phyloP scores from a whole-genome alignment of 2,329 filamentous ascomycete genomes.

The Cercospora canescens region DNA sequence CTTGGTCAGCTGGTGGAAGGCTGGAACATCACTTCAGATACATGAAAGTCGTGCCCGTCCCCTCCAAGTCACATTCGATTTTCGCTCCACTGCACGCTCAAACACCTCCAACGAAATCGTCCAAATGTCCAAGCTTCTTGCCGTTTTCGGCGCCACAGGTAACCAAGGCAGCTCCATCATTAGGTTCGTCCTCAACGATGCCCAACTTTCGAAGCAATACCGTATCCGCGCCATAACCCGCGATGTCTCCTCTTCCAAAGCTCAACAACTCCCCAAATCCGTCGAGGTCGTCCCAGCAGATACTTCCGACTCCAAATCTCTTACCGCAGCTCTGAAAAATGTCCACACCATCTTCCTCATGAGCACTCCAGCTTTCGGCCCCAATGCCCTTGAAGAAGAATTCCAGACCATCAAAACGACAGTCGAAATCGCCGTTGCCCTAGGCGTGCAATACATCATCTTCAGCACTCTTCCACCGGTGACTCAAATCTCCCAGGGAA shows the following conservation, averaged over 20 bases:
- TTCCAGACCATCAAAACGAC: slow-evolving; percentile 56
- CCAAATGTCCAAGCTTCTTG: slow-evolving; percentile 46
- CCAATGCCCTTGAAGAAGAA: slow-evolving; percentile 40
- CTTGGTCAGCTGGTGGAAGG: neutral
- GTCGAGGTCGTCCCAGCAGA: slow-evolving; percentile 56
- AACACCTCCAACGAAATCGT: too few relatives aligned
- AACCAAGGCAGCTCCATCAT: slow-evolving; percentile 60
- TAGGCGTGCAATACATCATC: slow-evolving; percentile 34
- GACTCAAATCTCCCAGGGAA: slow-evolving; percentile 40
- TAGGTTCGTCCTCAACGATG: slow-evolving; percentile 41
- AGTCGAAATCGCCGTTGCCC: slow-evolving; percentile 51
- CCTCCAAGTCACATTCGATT: too few relatives aligned
- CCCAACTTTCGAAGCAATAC: slow-evolving; percentile 48
- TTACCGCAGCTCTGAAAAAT: slow-evolving; percentile 46
- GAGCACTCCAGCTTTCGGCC: slow-evolving; percentile 10
- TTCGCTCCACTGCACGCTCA: too few relatives aligned
- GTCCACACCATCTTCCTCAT: slow-evolving; percentile 46
- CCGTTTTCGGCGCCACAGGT: slow-evolving; percentile 59
- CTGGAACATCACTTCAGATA: neutral
- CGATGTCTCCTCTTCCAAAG: slow-evolving; percentile 42
- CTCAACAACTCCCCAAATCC: slow-evolving; percentile 47
- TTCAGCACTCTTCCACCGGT: slow-evolving; percentile 41
- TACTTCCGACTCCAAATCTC: slow-evolving; percentile 45
- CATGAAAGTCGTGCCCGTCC: too few relatives aligned
- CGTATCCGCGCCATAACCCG: slow-evolving; percentile 57